Evolutionary conservation across 768 basidiomycete species (phyloP), one percentile per base, ranked within the genome.

Genomic region (Tylopilus subfusipes): DNA sequence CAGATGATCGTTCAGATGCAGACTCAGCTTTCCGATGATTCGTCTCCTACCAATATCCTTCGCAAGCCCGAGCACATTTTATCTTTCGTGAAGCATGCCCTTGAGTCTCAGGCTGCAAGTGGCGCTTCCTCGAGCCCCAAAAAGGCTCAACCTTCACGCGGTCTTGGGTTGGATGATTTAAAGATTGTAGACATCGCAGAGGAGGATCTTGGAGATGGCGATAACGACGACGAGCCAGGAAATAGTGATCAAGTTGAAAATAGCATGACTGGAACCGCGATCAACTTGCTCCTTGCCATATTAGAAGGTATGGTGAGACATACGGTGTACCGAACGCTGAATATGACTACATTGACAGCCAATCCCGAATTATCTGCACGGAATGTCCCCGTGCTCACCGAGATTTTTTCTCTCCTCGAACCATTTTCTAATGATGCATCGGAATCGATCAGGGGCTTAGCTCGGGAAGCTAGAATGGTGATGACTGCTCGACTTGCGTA

Each of bases 1-100:
- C 92, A 95, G 64, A 75, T 96, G 33, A 82, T 92, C 31, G 76
- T 93, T 56, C 83, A 88, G 61, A 87, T 97, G 77, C 90, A 94
- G 66, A 76, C 82, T 2, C 78, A 83, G 48, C 72, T 92, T 5
- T 79, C 84, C 1, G 74, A 77, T 39, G 78, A 79, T 21, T 76
- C 79, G 18, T 71, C 76, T 16, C 75, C 82, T 0, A 76, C 79
- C 4, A 84, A 78, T 55, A 81, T 94, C 29, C 72, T 85, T 33
- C 69, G 57, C 50, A 64, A 86, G 54, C 88, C 90, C 0, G 78
- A 78, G 11, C 84, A 94, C 53, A 78, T 95, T 11, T 68, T 98
- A n/a, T 75, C 80, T 3, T 97, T 97, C 65, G 77, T 98, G 24
- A 87, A 86, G 52, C 84, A 91, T 54, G 87, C 88, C 1, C 72